Evolutionary conservation across 257 asterid species (phyloP).

Genomic region (Solanum chaucha): DNA sequence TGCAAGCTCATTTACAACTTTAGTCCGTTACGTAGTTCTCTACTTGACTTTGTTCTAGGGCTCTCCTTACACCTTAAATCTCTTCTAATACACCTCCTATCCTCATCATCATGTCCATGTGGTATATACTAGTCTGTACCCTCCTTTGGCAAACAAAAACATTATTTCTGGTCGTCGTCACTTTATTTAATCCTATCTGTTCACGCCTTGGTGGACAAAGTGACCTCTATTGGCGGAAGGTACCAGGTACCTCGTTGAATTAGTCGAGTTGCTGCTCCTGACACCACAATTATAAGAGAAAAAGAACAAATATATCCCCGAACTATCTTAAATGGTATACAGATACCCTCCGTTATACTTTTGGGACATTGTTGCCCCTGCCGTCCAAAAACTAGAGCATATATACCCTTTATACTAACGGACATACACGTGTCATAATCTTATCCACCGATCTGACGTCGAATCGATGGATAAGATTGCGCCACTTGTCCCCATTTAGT

Average conservation of each 20-base stretch:
- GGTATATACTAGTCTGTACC: neutral
- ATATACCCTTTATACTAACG: too few species aligned
- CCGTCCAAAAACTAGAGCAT: too few species aligned
- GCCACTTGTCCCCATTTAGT: too few species aligned
- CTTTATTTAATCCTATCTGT: neutral
- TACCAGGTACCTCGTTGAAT: neutral
- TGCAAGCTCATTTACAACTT: neutral
- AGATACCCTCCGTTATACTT: too few species aligned
- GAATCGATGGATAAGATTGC: too few species aligned
- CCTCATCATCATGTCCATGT: neutral
- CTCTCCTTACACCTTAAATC: neutral
- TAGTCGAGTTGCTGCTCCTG: neutral
- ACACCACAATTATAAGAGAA: neutral
- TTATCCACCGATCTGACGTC: too few species aligned
- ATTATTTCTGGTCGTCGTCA: neutral
- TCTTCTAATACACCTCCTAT: neutral
- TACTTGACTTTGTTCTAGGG: neutral
- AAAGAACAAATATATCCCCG: too few species aligned
- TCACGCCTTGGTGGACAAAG: neutral
- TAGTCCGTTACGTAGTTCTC: neutral
- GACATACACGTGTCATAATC: too few species aligned
- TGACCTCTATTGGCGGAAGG: neutral
- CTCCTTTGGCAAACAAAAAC: neutral
- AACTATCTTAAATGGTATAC: too few species aligned
- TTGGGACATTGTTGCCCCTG: too few species aligned